phyloP scores from a whole-genome alignment of 768 basidiomycete species.

The Mycena polygramma region DNA sequence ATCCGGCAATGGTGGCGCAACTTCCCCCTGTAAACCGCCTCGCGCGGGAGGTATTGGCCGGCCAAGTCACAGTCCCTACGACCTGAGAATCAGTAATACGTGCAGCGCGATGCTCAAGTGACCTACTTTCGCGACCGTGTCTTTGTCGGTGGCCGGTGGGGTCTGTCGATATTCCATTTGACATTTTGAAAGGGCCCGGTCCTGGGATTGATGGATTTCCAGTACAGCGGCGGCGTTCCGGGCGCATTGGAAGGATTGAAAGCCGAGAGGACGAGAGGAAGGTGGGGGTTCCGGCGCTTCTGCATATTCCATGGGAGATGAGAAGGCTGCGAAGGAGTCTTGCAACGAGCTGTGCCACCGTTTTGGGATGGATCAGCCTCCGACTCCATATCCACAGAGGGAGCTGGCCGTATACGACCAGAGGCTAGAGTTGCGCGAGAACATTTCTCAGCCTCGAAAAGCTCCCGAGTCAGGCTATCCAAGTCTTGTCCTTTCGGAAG shows the following conservation, averaged over 20 bases:
- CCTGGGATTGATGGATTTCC: constrained; percentile 12
- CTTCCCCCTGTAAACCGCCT: constrained; percentile 25
- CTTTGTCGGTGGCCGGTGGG: constrained; percentile 26
- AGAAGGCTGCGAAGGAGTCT: background rate
- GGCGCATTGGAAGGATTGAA: constrained; percentile 27
- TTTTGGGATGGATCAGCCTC: constrained; percentile 1
- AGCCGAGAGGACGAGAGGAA: constrained; percentile 32
- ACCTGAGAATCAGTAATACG: background rate
- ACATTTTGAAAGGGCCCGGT: background rate
- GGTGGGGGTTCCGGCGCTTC: constrained; percentile 21
- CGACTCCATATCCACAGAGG: constrained; percentile 6
- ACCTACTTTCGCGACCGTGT: constrained; percentile 26
- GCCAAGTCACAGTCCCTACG: constrained; percentile 29
- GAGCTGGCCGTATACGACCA: constrained; percentile 19
- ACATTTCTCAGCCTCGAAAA: constrained; percentile 8
- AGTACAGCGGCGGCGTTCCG: constrained; percentile 27
- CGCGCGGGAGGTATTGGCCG: constrained; percentile 12
- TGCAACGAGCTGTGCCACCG: background rate
- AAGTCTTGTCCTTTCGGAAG: constrained; percentile 4
- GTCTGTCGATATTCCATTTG: constrained; percentile 30
- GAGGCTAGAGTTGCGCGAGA: constrained; percentile 3
- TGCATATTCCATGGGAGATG: constrained; percentile 8
- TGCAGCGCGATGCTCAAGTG: background rate
- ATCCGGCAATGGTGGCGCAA: constrained; percentile 27
- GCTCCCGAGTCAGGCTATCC: background rate